Percentiles rank a stretch among this genome's conserved stretches.
These are phyloP conservation scores for Paraglomus occultum DNA, from an alignment of 192 early-diverging fungal genomes.

Conservation along the genomic window DNA sequence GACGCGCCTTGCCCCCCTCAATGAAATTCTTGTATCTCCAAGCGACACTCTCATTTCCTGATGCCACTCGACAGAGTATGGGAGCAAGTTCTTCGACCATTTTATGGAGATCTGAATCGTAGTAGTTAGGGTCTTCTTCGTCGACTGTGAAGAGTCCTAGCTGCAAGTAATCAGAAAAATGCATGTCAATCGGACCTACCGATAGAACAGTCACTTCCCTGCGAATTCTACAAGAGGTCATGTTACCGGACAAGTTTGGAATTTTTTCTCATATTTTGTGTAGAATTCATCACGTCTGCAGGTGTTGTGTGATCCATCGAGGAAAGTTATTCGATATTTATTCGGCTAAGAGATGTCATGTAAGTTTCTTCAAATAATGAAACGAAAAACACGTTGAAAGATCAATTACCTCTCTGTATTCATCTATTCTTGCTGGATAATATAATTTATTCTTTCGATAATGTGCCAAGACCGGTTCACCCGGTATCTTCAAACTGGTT, in stretches of 20 bases:
- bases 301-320: not conserved
- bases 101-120: not conserved
- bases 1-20: conserved; percentile 8
- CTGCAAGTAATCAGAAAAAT: not conserved
- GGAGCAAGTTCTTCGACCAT: not conserved
- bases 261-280: conserved; percentile 9
- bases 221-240: too few species aligned
- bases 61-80: conserved; percentile 7
- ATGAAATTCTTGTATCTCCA: conserved; percentile 19
- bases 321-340: conserved; percentile 11
- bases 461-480: not conserved
- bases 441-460: not conserved
- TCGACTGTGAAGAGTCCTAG: not conserved
- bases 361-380: not conserved
- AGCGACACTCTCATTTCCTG: conserved; percentile 2
- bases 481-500: conserved; percentile 19
- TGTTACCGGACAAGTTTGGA: conserved; percentile 15
- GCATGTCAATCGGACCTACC: too few species aligned
- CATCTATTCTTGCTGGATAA: conserved; percentile 20
- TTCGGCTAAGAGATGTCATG: not conserved
- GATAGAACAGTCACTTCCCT: too few species aligned
- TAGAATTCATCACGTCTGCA: conserved; percentile 1
- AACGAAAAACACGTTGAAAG: not conserved
- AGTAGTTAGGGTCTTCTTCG: conserved; percentile 9
- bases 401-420: not conserved